These are phyloP conservation scores for Leptographium radiaticola DNA, from an alignment of 2,329 filamentous ascomycete species.

Conservation along the genomic window DNA sequence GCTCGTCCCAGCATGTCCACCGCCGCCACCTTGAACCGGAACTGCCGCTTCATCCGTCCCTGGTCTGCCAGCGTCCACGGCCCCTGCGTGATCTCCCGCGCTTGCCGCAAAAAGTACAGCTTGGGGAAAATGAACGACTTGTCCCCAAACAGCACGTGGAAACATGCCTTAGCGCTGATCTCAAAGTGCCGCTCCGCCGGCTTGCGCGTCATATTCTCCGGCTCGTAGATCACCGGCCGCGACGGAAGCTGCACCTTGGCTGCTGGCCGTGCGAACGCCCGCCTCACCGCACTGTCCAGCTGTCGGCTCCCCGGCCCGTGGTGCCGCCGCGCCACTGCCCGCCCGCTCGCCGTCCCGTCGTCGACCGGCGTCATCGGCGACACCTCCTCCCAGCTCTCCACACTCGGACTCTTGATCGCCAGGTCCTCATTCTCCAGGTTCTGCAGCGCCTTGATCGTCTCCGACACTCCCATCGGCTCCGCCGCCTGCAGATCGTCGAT, in stretches of 20 bases:
- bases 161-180: conserved; percentile 84
- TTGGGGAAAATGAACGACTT: conserved; percentile 90
- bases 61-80: conserved; percentile 67
- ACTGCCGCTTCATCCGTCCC: conserved; percentile 61
- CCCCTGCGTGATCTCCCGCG: conserved; percentile 69
- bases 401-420: conserved; percentile 53
- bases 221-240: conserved; percentile 71
- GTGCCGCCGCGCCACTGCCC: conserved; percentile 16
- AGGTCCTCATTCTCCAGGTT: conserved; percentile 56
- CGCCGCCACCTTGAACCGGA: conserved; percentile 64
- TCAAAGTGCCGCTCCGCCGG: conserved; percentile 75
- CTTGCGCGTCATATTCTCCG: conserved; percentile 63
- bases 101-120: conserved; percentile 71
- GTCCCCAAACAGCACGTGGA: conserved; percentile 93
- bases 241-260: conserved; percentile 72
- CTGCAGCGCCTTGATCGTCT: conserved; percentile 58
- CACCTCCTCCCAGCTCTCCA: conserved; percentile 86
- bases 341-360: conserved; percentile 34
- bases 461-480: conserved; percentile 53
- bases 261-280: conserved; percentile 21
- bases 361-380: conserved; percentile 44
- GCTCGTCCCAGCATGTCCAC: conserved; percentile 51
- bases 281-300: not conserved
- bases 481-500: conserved; percentile 68
- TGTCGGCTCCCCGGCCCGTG: not conserved